phyloP scores from a whole-genome alignment of 2,329 filamentous ascomycete species.

The Gaeumannomyces sp. region DNA sequence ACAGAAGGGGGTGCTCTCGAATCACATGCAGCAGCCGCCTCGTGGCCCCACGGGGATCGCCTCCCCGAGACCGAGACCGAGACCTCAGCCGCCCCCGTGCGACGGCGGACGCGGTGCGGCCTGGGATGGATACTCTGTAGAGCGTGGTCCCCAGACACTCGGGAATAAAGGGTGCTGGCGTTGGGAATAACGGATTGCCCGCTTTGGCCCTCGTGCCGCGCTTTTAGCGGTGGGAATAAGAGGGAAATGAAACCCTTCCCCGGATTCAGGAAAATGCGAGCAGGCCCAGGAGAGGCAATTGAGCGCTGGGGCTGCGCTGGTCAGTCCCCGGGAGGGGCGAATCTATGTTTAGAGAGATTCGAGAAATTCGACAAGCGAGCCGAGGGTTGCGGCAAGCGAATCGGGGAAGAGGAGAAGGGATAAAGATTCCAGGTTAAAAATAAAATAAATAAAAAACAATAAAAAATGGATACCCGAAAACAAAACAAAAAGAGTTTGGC shows the following conservation, averaged over 20 bases:
- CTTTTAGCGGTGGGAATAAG: neutral
- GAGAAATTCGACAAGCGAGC: neutral
- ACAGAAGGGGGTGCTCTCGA: too few relatives aligned
- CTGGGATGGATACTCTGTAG: too few relatives aligned
- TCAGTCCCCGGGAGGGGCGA: too few relatives aligned
- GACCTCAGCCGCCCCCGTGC: too few relatives aligned
- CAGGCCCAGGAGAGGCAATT: neutral
- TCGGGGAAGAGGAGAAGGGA: neutral
- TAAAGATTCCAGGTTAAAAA: neutral
- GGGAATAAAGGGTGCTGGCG: too few relatives aligned
- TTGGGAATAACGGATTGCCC: neutral
- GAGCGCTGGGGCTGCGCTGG: neutral
- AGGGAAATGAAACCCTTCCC: neutral
- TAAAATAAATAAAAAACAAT: neutral
- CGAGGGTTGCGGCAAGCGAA: neutral
- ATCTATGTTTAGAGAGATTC: too few relatives aligned
- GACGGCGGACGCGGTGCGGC: too few relatives aligned
- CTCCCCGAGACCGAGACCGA: too few relatives aligned
- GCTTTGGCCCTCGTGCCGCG: neutral
- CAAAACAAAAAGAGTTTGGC: slow-evolving; percentile 1
- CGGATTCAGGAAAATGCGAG: neutral
- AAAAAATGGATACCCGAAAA: too few relatives aligned
- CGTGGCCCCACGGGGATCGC: too few relatives aligned
- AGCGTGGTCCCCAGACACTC: too few relatives aligned
- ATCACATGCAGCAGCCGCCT: too few relatives aligned